Evolutionary conservation across 75 land plant genomes (phyloP), one percentile per base, ranked within the genome.

Genomic region (Adiantum capillusveneris): DNA sequence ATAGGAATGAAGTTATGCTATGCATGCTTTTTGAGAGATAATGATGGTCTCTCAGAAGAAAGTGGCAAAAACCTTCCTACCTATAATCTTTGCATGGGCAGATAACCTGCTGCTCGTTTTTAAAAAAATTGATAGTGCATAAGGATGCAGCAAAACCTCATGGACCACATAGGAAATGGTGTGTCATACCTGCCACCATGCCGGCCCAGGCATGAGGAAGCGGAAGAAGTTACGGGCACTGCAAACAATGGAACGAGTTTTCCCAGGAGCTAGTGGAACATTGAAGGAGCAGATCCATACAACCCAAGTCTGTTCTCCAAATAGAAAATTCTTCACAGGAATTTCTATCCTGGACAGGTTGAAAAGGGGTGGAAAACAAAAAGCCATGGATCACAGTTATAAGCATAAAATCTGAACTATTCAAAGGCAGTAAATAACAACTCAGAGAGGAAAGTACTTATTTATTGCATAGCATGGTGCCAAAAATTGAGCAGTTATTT

Each of bases 251-350:
- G 99, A 94, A 21, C 99, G 91, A 2, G 99, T 94, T 62, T 90
- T 89, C 29, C 99, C 96, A 29, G 99, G 96, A 25, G 84, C 88
- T 86, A 94, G 86, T 29, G 99, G 99, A 26, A 90, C 72, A 58
- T 90, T 90, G 70, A 94, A 90, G 29, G 99, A 94, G 72, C 99
- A 94, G 44, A 90, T 94, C 96, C 91, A 86, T 31, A 94, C 87
- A 27, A 61, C 71, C 99, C 99, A 94, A 41, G 78, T 90, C 50
- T 94, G 77, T 34, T 83, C 82, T 12, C 96, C 96, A 44, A 83
- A 25, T 34, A 94, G n/a, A 1, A 96, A 91, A 50, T 88, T 81
- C 45, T 81, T 86, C 17, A 84, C 72, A 50, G 94, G 92, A 45
- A 94, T 65, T 75, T 94, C 99, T 52, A 94, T 74, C 68, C 98